Conservation (phyloP, 352 stramenopile species). For the Plasmopara halstedii region DNA sequence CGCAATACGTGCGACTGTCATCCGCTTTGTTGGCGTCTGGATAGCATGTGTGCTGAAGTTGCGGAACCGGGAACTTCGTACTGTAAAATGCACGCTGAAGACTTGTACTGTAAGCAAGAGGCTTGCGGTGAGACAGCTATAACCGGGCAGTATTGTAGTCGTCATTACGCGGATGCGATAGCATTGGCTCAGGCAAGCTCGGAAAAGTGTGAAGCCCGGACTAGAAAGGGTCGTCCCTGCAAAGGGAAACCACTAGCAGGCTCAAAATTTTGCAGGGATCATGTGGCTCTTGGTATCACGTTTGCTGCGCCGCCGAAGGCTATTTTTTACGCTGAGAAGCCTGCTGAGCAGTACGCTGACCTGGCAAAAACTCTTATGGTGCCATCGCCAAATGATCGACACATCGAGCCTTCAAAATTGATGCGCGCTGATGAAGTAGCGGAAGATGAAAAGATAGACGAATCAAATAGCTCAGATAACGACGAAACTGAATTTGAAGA, state of each 20-base stretch:
- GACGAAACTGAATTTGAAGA: constrained; percentile 41
- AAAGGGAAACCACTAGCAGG: constrained; percentile 19
- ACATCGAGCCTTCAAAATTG: neutral
- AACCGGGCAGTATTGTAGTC: constrained; percentile 24
- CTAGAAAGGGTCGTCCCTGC: constrained; percentile 41
- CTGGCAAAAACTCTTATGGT: neutral
- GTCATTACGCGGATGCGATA: constrained; percentile 12
- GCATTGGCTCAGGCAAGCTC: neutral
- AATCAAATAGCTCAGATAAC: constrained; percentile 21
- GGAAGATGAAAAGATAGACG: constrained; percentile 8
- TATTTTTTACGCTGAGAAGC: neutral
- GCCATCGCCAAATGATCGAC: neutral
- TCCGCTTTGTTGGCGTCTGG: constrained; percentile 38
- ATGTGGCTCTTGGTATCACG: constrained; percentile 10
- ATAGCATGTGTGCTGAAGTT: constrained; percentile 33
- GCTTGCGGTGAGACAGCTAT: constrained; percentile 28
- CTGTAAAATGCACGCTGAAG: constrained; percentile 31
- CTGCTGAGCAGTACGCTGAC: neutral
- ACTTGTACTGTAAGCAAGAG: constrained; percentile 29
- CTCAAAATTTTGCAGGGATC: constrained; percentile 31
- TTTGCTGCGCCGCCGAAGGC: constrained; percentile 1
- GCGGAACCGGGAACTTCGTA: constrained; percentile 25
- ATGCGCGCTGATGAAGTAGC: neutral
- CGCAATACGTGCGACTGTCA: constrained; percentile 48
- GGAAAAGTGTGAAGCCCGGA: constrained; percentile 26